Evolutionary conservation across 1,284 basidiomycete species (phyloP).

Genomic region (Heterobasidion irregulare): DNA sequence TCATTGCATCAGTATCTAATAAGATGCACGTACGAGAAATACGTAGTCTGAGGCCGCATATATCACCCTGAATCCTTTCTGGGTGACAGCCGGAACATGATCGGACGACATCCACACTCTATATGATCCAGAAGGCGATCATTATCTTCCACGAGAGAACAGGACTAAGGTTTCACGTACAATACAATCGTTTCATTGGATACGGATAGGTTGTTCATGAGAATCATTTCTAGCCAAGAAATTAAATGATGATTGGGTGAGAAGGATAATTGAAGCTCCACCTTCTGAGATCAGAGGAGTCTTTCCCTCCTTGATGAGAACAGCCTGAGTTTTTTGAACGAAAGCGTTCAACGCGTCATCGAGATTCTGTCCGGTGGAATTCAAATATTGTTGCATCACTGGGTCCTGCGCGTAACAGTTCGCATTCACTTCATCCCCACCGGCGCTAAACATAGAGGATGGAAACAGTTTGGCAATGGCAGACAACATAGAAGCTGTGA

Average conservation of each 20-base stretch:
- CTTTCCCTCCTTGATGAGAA: slow-evolving; percentile 36
- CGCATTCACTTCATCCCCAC: slow-evolving; percentile 77
- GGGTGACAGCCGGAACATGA: slow-evolving; percentile 33
- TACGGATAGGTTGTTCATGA: slow-evolving; percentile 56
- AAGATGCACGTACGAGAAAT: slow-evolving; percentile 38
- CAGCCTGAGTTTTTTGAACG: slow-evolving; percentile 41
- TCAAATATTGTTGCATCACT: slow-evolving; percentile 43
- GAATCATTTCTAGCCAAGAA: slow-evolving; percentile 51
- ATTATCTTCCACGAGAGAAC: not conserved
- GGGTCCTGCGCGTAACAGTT: slow-evolving; percentile 60
- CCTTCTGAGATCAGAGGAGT: slow-evolving; percentile 67
- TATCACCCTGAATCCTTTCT: slow-evolving; percentile 40
- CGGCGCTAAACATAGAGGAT: slow-evolving; percentile 62
- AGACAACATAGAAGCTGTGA: slow-evolving; percentile 36
- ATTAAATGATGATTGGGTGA: not conserved
- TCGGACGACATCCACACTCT: slow-evolving; percentile 43
- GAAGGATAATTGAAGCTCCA: slow-evolving; percentile 9
- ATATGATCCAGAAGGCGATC: not conserved
- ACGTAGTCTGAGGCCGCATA: slow-evolving; percentile 49
- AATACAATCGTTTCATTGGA: slow-evolving; percentile 64
- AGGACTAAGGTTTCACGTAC: slow-evolving; percentile 2
- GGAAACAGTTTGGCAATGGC: slow-evolving; percentile 38
- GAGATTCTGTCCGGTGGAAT: slow-evolving; percentile 40
- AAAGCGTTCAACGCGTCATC: slow-evolving; percentile 59
- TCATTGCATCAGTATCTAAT: not conserved